These are phyloP conservation scores for Arxiozyma telluris DNA, from an alignment of 1,139 yeast species.

Conservation along the genomic window DNA sequence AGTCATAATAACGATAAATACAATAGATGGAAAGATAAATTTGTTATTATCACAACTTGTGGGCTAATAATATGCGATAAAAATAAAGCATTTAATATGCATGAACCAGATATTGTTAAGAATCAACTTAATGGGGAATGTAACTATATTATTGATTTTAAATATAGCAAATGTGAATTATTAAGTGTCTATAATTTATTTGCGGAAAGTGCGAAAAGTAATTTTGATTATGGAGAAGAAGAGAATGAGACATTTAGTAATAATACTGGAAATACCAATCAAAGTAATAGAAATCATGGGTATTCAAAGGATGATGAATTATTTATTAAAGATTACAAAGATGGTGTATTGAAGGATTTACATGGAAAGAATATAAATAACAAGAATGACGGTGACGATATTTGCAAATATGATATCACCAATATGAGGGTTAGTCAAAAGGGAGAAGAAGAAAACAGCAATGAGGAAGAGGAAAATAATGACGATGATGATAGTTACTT, in stretches of 20 bases:
- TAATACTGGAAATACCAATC: not conserved
- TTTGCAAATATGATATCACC: not conserved
- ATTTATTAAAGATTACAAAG: not conserved
- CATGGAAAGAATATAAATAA: not conserved
- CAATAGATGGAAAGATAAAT: slow-evolving; percentile 35
- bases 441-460: not conserved
- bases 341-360: not conserved
- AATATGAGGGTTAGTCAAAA: not conserved
- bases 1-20: slow-evolving; percentile 9
- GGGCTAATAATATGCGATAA: slow-evolving; percentile 40
- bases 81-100: slow-evolving; percentile 18
- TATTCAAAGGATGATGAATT: not conserved
- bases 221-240: not conserved
- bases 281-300: not conserved
- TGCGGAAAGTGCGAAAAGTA: slow-evolving; percentile 12
- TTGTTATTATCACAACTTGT: slow-evolving; percentile 37
- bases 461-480: not conserved
- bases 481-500: not conserved
- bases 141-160: slow-evolving; percentile 26
- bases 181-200: slow-evolving; percentile 16
- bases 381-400: not conserved
- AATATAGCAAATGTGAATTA: slow-evolving; percentile 8
- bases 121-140: slow-evolving; percentile 20
- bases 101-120: slow-evolving; percentile 17
- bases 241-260: slow-evolving; percentile 5